Evolutionary conservation across 441 rosid species (phyloP), one percentile per base, ranked within the genome.

Genomic region (Pelargonium citronellum): DNA sequence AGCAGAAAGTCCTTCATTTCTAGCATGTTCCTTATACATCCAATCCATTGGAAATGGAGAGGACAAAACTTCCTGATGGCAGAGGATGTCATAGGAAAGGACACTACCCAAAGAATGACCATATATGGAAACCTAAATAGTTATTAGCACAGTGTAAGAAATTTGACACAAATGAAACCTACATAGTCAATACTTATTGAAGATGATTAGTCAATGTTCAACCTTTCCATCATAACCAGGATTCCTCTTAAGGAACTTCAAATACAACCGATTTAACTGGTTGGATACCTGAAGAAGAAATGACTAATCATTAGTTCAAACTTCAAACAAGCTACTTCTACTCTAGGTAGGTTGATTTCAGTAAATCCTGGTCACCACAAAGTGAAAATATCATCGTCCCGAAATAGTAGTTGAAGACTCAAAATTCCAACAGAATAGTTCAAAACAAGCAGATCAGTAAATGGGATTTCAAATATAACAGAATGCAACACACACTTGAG

Each of bases 161-260:
- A 46, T 27, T 1, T 7, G 58, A 27, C 41, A 57, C 20, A 69
- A 69, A 20, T 4, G 41, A 15, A 15, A 69, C 58, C 4, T 62
- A 64, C 73, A 43, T 55, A 58, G 53, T 67, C 37, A 74, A 17
- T 67, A 58, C 39, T 78, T 69, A 77, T 68, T 61, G 27, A 68
- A 69, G 71, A 67, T 70, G 65, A 27, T 22, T 17, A 68, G 60
- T 16, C 49, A 22, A 17, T 43, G 71, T 64, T 53, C 69, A 73
- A 78, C 99, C 99, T 95, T 92, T 80, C 99, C 99, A 69, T 86
- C 86, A 82, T 95, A 95, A 69, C 93, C 96, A 69, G 99, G 95
- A 82, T 91, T 95, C 67, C 96, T 88, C 78, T 85, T 92, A 19
- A 84, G 73, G 74, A 95, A 95, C 85, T 92, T 95, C 57, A 84